Conservation (phyloP, 2,329 filamentous ascomycete species). For the Aspergillus sp. region DNA sequence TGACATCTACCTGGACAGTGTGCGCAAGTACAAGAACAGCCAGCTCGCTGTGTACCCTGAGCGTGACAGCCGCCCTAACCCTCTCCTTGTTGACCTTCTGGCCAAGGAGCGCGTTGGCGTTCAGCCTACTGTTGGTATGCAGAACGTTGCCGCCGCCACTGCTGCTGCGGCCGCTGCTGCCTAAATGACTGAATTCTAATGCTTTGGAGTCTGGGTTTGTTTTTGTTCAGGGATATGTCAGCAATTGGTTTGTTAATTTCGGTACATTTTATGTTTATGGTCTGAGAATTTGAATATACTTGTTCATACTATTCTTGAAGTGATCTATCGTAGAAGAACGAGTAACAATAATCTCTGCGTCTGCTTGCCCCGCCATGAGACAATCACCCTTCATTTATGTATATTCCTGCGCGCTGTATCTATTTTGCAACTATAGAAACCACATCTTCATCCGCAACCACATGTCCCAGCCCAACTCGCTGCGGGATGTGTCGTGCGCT, state of each 20-base stretch:
- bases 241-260: not conserved
- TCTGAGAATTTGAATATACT: slow-evolving; percentile 3
- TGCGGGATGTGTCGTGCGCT: slow-evolving; percentile 94
- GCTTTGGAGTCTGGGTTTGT: slow-evolving; percentile 11
- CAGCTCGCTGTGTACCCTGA: slow-evolving; percentile 67
- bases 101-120: slow-evolving; percentile 95
- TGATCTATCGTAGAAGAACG: too few relatives aligned
- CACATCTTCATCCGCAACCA: slow-evolving; percentile 69
- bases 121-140: slow-evolving; percentile 61
- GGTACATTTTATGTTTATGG: slow-evolving; percentile 6
- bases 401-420: not conserved
- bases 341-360: too few relatives aligned
- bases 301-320: not conserved
- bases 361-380: not conserved
- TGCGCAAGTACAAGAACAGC: slow-evolving; percentile 82
- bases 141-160: slow-evolving; percentile 39
- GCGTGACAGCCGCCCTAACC: slow-evolving; percentile 83
- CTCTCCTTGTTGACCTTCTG: slow-evolving; percentile 84
- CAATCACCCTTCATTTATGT: not conserved
- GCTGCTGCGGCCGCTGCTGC: slow-evolving; percentile 29
- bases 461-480: slow-evolving; percentile 80
- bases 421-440: slow-evolving; percentile 62
- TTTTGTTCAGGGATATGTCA: slow-evolving; percentile 11
- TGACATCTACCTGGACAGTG: slow-evolving; percentile 90
- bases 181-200: slow-evolving; percentile 7